Evolutionary conservation across 352 stramenopile species (phyloP).

Genomic region (Globisporangium splendens): DNA sequence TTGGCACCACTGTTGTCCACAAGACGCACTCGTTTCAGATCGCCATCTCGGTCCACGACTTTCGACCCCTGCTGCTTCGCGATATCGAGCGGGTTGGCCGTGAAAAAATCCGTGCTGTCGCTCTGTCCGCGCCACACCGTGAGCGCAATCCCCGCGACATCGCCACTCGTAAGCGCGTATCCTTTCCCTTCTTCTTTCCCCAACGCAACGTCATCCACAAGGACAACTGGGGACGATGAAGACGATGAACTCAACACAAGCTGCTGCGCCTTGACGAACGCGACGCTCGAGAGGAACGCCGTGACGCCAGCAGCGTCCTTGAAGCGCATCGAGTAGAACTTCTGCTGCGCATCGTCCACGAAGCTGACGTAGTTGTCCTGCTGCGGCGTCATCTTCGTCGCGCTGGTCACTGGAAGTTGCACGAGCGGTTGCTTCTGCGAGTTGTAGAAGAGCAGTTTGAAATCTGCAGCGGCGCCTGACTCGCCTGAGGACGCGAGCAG

Average conservation of each 20-base stretch:
- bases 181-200: slow-evolving; percentile 36
- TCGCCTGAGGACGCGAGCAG: slow-evolving; percentile 29
- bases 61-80: slow-evolving; percentile 19
- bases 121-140: slow-evolving; percentile 44
- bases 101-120: slow-evolving; percentile 34
- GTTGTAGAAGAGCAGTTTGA: slow-evolving; percentile 72
- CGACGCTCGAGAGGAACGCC: slow-evolving; percentile 47
- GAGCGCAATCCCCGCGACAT: slow-evolving; percentile 51
- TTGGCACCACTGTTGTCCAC: slow-evolving; percentile 6
- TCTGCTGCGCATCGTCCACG: slow-evolving; percentile 38
- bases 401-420: slow-evolving; percentile 32
- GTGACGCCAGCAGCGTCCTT: slow-evolving; percentile 35
- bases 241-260: slow-evolving; percentile 12
- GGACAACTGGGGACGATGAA: slow-evolving; percentile 8
- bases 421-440: slow-evolving; percentile 60
- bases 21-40: slow-evolving; percentile 53
- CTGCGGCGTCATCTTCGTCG: slow-evolving; percentile 37
- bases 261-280: slow-evolving; percentile 53
- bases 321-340: slow-evolving; percentile 78
- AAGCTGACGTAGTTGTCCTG: slow-evolving; percentile 78
- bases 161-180: slow-evolving; percentile 28
- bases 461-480: slow-evolving; percentile 11
- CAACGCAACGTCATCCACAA: slow-evolving; percentile 46
- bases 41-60: slow-evolving; percentile 16
- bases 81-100: slow-evolving; percentile 54